Conservation (phyloP, 2,329 filamentous ascomycete species). For the Monilinia fructicola region DNA sequence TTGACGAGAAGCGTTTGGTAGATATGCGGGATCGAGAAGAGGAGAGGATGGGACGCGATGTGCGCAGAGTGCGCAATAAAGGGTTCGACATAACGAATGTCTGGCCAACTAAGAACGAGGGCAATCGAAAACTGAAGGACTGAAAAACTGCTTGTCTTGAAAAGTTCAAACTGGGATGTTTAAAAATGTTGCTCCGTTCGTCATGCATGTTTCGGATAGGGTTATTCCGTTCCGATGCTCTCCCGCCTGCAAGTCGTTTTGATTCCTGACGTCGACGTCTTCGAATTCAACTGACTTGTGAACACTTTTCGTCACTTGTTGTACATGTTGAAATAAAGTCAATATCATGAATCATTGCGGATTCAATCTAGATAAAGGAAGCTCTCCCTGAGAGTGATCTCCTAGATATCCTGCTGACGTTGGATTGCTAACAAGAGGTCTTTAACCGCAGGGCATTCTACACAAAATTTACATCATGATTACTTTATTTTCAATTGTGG, state of each 20-base stretch:
- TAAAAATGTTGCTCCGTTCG: not conserved
- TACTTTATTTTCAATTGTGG: no score
- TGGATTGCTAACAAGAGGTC: no score
- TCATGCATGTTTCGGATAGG: not conserved
- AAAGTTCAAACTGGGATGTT: not conserved
- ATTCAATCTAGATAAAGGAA: no score
- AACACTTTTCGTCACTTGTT: no score
- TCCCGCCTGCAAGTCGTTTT: not conserved
- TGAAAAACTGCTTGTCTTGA: not conserved
- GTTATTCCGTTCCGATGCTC: not conserved
- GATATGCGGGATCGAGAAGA: slow-evolving; percentile 20
- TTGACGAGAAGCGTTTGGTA: slow-evolving; percentile 29
- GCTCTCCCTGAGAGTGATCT: no score
- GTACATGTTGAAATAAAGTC: no score
- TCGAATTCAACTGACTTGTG: no score
- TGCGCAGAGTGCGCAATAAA: slow-evolving; percentile 20
- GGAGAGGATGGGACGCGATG: not conserved
- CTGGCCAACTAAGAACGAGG: not conserved
- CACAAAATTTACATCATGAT: no score
- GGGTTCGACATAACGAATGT: slow-evolving; percentile 22
- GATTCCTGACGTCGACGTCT: no score
- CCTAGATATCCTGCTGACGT: no score
- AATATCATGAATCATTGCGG: no score
- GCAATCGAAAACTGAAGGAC: not conserved
- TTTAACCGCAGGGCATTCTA: no score